Conservation (phyloP, 257 asterid genomes). For the Solanum chmielewskii region DNA sequence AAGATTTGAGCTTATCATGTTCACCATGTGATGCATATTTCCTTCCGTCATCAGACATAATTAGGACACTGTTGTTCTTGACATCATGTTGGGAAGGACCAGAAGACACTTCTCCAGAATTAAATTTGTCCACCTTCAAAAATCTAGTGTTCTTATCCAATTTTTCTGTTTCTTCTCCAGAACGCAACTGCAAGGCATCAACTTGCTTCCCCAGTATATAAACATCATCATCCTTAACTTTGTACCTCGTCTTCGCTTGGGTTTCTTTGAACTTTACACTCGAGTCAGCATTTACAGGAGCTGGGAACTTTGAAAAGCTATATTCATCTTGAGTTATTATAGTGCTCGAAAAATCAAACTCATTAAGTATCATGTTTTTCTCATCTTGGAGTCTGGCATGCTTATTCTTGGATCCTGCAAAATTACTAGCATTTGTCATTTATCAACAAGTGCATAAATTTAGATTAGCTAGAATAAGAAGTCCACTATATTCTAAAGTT, state of each 20-base stretch:
- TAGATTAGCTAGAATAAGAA: conserved; percentile 1
- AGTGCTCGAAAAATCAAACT: conserved; percentile 47
- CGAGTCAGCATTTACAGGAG: conserved; percentile 11
- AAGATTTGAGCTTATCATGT: conserved; percentile 32
- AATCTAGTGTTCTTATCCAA: not conserved
- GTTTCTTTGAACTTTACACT: conserved; percentile 14
- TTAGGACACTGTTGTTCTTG: not conserved
- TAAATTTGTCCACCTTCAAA: conserved; percentile 13
- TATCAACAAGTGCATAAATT: not conserved
- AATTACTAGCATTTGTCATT: conserved; percentile 13
- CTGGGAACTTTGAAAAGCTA: conserved; percentile 35
- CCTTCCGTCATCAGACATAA: conserved; percentile 7
- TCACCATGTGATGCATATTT: conserved; percentile 14
- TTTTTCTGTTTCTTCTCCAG: conserved; percentile 17
- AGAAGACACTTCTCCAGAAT: conserved; percentile 17
- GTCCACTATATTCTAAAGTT: not conserved
- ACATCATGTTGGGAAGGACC: conserved; percentile 14
- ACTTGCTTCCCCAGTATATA: conserved; percentile 15
- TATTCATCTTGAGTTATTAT: conserved; percentile 60
- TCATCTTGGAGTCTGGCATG: conserved; percentile 9
- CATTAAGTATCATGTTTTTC: conserved; percentile 23
- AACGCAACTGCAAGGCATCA: conserved; percentile 17
- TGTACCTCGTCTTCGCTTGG: conserved; percentile 13
- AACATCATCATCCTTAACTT: conserved; percentile 7
- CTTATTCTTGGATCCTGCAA: conserved; percentile 39